Base-by-base conservation (phyloP, 192 early-diverging fungal genomes). In the Gigaspora rosea region DNA sequence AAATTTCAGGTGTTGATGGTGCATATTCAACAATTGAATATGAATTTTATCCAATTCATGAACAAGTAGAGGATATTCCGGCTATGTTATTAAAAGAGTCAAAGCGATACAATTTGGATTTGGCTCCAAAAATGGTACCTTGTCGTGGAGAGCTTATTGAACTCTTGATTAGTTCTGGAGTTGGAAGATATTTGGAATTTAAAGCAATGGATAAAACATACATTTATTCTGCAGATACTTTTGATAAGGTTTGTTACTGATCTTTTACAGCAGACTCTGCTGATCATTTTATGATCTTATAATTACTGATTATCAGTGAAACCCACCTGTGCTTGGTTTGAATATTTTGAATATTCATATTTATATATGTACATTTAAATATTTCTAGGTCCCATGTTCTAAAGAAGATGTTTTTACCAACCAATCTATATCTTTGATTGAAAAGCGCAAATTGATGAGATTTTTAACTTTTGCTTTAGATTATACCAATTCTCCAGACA, bases 391-490 rank as follows among this genome's bases (percentile, higher is more conserved):
- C 5, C 97, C 97, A 0, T 87, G 90, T 20, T 92, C 92, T 61
- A 97, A 96, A 80, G 95, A 95, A 78, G 97, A 97, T 80, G 87
- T 98, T 18, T 98, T 98, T 88, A 86, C 88, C 16, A 92, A 89
- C 71, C 88, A 91, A 22, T 82, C 88, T 20, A 85, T 97, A 15
- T 83, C 82, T 9, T 80, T 97, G 49, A 81, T 94, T 54, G 97
- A 97, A 49, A 98, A 98, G 82, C 85, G 97, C 73, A 88, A 91
- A 63, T 79, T 98, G 80, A 98, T 98, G 97, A 89, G 91, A 78
- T 92, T 96, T 75, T 80, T 98, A 72, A 91, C 89, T 3, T 85
- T 86, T 77, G 85, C 91, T 12, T 73, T 87, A 70, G 84, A 89
- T 67, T 80, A 85, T 33, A 87, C 85, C 51, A 80, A 80, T 13